Evolutionary conservation across 805 yeast genomes (phyloP).

Genomic region (Hanseniaspora singularis): DNA sequence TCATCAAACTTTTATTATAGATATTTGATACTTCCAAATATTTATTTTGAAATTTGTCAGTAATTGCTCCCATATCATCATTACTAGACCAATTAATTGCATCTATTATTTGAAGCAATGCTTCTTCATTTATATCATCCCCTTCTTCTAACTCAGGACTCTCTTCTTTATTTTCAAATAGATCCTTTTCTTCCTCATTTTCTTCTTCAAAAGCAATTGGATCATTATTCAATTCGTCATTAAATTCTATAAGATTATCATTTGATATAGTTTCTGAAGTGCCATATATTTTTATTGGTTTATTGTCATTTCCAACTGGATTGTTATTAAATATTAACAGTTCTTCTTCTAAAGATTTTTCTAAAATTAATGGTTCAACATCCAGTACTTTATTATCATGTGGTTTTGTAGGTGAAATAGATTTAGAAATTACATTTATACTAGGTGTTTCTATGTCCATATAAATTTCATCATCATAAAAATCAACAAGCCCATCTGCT

Average conservation of each 20-base stretch:
- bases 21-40: conserved; percentile 50
- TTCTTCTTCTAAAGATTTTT: conserved; percentile 5
- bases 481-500: background rate
- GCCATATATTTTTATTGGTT: background rate
- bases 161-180: background rate
- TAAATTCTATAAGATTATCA: background rate
- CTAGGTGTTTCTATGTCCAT: background rate
- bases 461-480: conserved; percentile 3
- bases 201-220: conserved; percentile 6
- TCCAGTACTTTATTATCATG: no score
- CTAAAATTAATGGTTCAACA: background rate
- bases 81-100: conserved; percentile 53
- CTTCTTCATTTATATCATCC: conserved; percentile 12
- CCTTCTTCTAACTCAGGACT: background rate
- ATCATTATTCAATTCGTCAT: background rate
- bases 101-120: conserved; percentile 46
- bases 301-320: no score
- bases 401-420: no score
- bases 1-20: conserved; percentile 37
- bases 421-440: background rate
- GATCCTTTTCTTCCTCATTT: background rate
- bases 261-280: background rate
- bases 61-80: conserved; percentile 50
- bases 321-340: conserved; percentile 1
- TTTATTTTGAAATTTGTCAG: conserved; percentile 46